Evolutionary conservation across 2,329 filamentous ascomycete species (phyloP).

Genomic region (Neofusicoccum parvum): DNA sequence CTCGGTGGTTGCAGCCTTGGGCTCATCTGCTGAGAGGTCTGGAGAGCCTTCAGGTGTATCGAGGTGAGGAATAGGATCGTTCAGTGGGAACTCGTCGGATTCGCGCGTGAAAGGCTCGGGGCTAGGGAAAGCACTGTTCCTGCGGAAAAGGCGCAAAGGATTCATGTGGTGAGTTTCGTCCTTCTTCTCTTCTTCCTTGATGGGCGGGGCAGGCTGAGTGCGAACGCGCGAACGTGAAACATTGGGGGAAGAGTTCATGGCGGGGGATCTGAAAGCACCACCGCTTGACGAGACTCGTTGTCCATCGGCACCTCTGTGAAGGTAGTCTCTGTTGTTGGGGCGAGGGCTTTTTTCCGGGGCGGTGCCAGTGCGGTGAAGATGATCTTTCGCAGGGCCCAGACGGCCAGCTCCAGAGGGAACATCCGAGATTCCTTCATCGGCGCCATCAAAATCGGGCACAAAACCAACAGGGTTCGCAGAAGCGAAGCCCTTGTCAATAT

Average conservation of each 20-base stretch:
- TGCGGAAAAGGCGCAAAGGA: constrained; percentile 12
- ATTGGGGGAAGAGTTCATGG: constrained; percentile 8
- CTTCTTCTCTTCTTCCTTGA: not conserved
- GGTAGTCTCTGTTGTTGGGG: constrained; percentile 3
- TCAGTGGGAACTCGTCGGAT: constrained; percentile 34
- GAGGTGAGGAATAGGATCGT: constrained; percentile 16
- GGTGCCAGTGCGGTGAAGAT: not conserved
- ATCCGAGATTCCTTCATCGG: not conserved
- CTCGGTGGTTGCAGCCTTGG: not conserved
- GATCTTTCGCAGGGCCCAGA: not conserved
- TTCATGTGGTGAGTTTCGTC: constrained; percentile 8
- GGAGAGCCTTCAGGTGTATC: not conserved
- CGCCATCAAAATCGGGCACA: constrained; percentile 5
- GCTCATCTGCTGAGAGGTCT: not conserved
- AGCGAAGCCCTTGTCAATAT: not conserved
- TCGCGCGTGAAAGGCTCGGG: constrained; percentile 15
- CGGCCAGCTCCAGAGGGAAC: not conserved
- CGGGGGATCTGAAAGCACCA: not conserved
- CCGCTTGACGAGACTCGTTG: not conserved
- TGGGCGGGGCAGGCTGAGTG: not conserved
- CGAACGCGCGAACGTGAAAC: constrained; percentile 4
- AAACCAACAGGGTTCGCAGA: constrained; percentile 4
- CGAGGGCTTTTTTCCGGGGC: constrained; percentile 3
- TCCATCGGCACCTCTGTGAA: constrained; percentile 8
- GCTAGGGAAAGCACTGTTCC: constrained; percentile 14